Base-by-base conservation (phyloP, 1,284 basidiomycete species). In the Violaceomyces palustris region DNA sequence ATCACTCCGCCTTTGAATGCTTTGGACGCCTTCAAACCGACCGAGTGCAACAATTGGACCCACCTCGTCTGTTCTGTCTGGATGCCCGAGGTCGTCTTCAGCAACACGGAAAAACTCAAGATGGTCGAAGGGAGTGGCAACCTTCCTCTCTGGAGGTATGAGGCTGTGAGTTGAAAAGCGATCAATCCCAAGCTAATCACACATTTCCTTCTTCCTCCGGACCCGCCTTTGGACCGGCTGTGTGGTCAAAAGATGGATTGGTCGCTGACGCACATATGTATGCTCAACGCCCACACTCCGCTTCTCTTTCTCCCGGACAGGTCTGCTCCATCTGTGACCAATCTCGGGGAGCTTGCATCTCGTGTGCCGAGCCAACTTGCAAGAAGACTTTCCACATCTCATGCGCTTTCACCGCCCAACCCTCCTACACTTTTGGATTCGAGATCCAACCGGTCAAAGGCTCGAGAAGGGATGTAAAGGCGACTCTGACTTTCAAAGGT, bases 21-120 rank as follows among this genome's bases (percentile, higher is more conserved):
- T 61, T 77, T 96, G 28, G 84, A 88, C 30, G 86, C 84, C 3
- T 83, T 87, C 70, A 96, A 96, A 73, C 88, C 88, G 4, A 96
- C 92, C 0, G 93, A 97, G 76, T 86, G 88, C 21, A 85, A 87
- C 74, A 87, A 88, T 51, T 96, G 90, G 88, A 84, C 84, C 1
- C 93, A 98, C 71, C 78, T 91, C 17, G 74, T 96, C 1, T 97
- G 93, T 75, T 82, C 91, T 1, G 81, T 87, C 1, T 97, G 90
- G 76, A 82, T 84, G 24, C 85, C 86, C 3, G 91, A 94, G 65
- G 77, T 92, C 6, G 78, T 78, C 15, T 93, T 85, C 73, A 85
- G 86, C 18, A 84, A 91, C 72, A 79, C 86, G 0, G 65, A 76
- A 10, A 79, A 80, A 34, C 77, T 93, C 41, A 83, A 84, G 37